These are phyloP conservation scores for Lathyrus tuberosus DNA, from an alignment of 306 rosid species.

Conservation along the genomic window DNA sequence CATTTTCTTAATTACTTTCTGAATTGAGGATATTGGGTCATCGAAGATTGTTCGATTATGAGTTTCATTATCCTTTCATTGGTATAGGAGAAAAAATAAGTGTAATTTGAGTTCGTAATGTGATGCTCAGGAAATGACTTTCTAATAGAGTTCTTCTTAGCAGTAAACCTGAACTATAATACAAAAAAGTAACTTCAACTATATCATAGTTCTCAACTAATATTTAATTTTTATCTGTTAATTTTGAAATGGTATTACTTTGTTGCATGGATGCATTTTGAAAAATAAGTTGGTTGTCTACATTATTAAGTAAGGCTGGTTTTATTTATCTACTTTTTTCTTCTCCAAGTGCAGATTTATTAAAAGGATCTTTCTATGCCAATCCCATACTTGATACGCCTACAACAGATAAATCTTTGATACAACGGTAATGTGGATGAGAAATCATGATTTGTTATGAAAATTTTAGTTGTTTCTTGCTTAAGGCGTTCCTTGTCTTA, in stretches of 20 bases:
- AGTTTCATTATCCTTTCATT: conserved; percentile 3
- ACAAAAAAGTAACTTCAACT: not conserved
- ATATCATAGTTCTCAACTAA: not conserved
- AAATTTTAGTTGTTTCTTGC: conserved; percentile 31
- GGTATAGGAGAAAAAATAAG: not conserved
- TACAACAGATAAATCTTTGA: conserved; percentile 71
- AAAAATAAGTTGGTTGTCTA: conserved; percentile 30
- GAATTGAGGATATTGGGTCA: not conserved
- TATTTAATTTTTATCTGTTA: conserved; percentile 10
- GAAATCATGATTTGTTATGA: not conserved
- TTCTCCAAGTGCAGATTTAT: conserved; percentile 59
- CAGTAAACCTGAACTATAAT: conserved; percentile 22
- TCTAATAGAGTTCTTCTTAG: conserved; percentile 20
- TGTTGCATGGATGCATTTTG: conserved; percentile 17
- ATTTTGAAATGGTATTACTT: conserved; percentile 17
- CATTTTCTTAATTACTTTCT: conserved; percentile 1
- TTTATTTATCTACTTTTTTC: conserved; percentile 14
- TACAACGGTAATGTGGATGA: conserved; percentile 61
- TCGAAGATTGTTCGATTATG: conserved; percentile 26
- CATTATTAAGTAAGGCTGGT: conserved; percentile 18
- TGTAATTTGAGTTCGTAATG: not conserved
- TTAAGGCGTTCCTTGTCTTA: conserved; percentile 8
- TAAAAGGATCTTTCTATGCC: conserved; percentile 95
- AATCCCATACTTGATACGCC: conserved; percentile 85
- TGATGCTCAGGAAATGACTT: not conserved